phyloP scores from a whole-genome alignment of 305 asterid genomes.

The Fraxinus ornus region DNA sequence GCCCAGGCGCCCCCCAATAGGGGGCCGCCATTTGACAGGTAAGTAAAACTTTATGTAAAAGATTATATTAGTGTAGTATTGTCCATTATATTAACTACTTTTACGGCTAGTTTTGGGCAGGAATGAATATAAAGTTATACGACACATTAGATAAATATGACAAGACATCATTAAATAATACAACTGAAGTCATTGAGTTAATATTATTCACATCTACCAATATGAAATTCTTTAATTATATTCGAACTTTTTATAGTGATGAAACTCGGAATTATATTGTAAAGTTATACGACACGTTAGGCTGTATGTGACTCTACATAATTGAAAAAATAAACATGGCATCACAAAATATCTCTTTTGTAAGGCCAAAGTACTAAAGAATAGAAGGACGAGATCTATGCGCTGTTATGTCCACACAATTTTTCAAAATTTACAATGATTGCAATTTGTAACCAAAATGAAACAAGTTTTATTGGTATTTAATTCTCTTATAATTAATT shows the following conservation, averaged over 20 bases:
- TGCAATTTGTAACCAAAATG: conserved; percentile 14
- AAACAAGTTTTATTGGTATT: background rate
- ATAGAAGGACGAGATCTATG: background rate
- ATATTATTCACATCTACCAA: background rate
- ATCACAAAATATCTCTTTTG: too few relatives aligned
- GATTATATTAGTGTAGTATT: too few relatives aligned
- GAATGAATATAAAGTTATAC: background rate
- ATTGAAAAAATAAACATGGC: too few relatives aligned
- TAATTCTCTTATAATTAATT: too few relatives aligned
- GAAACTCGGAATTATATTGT: too few relatives aligned
- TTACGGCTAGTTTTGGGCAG: background rate
- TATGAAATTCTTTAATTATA: too few relatives aligned
- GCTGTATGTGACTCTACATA: background rate
- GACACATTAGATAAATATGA: background rate
- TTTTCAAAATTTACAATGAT: background rate
- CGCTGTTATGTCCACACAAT: too few relatives aligned
- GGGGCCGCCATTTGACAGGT: too few relatives aligned
- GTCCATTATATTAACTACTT: background rate
- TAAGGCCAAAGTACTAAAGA: background rate
- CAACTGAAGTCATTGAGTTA: background rate
- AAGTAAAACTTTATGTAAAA: too few relatives aligned
- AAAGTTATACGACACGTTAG: too few relatives aligned
- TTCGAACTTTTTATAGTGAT: background rate
- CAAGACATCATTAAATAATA: background rate
- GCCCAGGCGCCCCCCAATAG: too few relatives aligned